Evolutionary conservation across 768 basidiomycete genomes (phyloP), one percentile per base, ranked within the genome.

Genomic region (Phylloporus rhodoxanthus): DNA sequence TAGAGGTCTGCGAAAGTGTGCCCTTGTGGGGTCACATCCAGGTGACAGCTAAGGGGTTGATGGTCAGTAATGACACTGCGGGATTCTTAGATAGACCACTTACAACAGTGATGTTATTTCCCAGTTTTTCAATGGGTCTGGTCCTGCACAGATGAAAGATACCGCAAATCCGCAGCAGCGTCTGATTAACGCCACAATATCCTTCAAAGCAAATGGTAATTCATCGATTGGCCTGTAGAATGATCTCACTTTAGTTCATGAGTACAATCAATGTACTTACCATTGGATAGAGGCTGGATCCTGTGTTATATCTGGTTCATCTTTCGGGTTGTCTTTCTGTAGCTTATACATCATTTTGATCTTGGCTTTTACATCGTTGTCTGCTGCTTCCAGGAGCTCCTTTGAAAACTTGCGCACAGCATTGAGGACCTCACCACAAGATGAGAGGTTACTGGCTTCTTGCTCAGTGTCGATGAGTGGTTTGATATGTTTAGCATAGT

Each of bases 81-180:
- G n/a, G 19, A 40, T 34, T 3, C 40, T 10, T 21, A 39, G 21
- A 25, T 19, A n/a, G 17, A 37, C 17, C 19, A 29, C 41, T 50
- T 17, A 50, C 19, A 14, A 45, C 20, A 50, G 21, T 10, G 49
- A 37, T 3, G 43, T 23, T 8, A 50, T 38, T 8, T 50, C 43
- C 49, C 49, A 50, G 32, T 50, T 38, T 15, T 37, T 28, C 11
- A 34, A 43, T 8, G 26, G 49, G 15, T 50, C 34, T 7, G 26
- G 49, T 15, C 49, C 43, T 23, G 49, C 49, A 17, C 49, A 50
- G 17, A 32, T n/a, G 29, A 50, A 50, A 11, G 49, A 50, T 6
- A 45, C 21, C 5, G 37, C 33, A 13, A 34, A 43, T 8, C 43
- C 9, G 37, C 28, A 32, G 17, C 20, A 20, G 8, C 17, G 20